Conservation (phyloP, 2,329 filamentous ascomycete genomes). For the Pezicula radicicola region DNA sequence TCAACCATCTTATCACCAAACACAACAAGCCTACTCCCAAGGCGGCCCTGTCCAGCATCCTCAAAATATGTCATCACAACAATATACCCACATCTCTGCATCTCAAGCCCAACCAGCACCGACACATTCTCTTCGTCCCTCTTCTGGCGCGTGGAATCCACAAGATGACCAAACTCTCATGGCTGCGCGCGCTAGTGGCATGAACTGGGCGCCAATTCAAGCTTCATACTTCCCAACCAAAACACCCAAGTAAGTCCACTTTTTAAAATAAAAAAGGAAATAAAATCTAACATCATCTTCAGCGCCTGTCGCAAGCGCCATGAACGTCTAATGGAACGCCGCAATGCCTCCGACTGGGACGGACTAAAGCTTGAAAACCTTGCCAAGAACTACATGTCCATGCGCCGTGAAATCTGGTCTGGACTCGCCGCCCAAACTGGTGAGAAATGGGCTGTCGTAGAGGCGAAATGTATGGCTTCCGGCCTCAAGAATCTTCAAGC, state of each 20-base stretch:
- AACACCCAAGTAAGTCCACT: slow-evolving; percentile 36
- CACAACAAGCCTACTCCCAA: slow-evolving; percentile 5
- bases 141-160: slow-evolving; percentile 67
- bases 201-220: slow-evolving; percentile 84
- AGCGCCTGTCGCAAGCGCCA: slow-evolving; percentile 82
- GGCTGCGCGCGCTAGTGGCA: slow-evolving; percentile 66
- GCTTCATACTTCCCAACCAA: slow-evolving; percentile 74
- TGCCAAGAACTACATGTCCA: slow-evolving; percentile 74
- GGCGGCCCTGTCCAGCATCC: slow-evolving; percentile 13
- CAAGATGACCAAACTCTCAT: slow-evolving; percentile 74
- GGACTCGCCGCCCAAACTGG: slow-evolving; percentile 69
- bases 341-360: slow-evolving; percentile 63
- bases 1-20: slow-evolving; percentile 4
- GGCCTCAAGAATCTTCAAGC: slow-evolving; percentile 78
- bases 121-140: slow-evolving; percentile 38
- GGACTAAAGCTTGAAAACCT: slow-evolving; percentile 70
- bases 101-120: slow-evolving; percentile 6
- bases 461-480: slow-evolving; percentile 76
- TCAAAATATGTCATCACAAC: neutral
- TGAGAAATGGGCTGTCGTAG: slow-evolving; percentile 77
- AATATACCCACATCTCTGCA: neutral
- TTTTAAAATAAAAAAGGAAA: neutral
- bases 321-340: slow-evolving; percentile 76
- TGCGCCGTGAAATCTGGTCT: slow-evolving; percentile 80
- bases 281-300: slow-evolving; percentile 44